Percentiles rank a stretch among this genome's conserved stretches.
phyloP scores from a whole-genome alignment of 192 early-diverging fungal species.

The Coemansia sp. region DNA sequence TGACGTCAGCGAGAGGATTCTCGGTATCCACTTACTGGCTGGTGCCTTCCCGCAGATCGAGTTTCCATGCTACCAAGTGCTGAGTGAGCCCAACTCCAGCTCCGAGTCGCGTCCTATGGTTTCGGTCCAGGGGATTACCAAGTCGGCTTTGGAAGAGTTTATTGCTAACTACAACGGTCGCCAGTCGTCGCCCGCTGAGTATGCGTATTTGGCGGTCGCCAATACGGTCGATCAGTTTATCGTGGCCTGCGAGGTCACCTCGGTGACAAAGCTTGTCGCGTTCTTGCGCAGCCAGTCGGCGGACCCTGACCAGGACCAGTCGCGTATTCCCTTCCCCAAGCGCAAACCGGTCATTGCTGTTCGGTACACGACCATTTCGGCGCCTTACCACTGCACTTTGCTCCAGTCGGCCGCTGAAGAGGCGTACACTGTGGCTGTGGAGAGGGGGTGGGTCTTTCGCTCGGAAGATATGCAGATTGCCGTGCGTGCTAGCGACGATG shows the following conservation, averaged over 20 bases:
- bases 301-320: conserved; percentile 50
- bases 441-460: conserved; percentile 33
- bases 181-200: neutral
- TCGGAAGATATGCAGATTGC: conserved; percentile 41
- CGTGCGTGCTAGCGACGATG: conserved; percentile 78
- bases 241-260: conserved; percentile 14
- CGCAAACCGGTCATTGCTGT: conserved; percentile 77
- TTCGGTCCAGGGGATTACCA: conserved; percentile 17
- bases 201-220: conserved; percentile 21
- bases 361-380: conserved; percentile 84
- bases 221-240: conserved; percentile 25
- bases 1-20: conserved; percentile 70
- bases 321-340: conserved; percentile 73
- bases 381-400: conserved; percentile 66
- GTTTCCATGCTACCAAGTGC: conserved; percentile 14
- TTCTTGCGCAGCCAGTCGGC: conserved; percentile 17
- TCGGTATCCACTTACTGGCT: conserved; percentile 79
- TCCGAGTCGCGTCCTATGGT: conserved; percentile 11
- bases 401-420: neutral
- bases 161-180: conserved; percentile 19
- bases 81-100: too few species aligned
- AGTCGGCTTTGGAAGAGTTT: neutral
- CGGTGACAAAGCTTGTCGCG: conserved; percentile 7
- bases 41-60: conserved; percentile 77
- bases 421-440: conserved; percentile 1